Conservation (phyloP, 176 grass and related monocot species). For the Echinochloa phyllopogon region DNA sequence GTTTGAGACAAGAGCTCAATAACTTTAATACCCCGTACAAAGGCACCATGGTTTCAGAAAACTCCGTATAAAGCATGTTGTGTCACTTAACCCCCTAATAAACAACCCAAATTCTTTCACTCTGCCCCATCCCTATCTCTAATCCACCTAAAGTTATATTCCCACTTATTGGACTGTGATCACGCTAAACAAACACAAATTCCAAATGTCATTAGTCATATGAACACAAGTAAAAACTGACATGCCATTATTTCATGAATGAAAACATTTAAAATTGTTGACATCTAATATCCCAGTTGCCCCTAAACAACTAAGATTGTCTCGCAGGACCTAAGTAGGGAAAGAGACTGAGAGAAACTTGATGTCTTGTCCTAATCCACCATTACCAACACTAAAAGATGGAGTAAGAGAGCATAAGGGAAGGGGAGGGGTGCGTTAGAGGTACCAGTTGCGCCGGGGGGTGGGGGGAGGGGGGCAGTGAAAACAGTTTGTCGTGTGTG, state of each 20-base stretch:
- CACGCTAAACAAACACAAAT: neutral
- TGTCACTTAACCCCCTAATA: neutral
- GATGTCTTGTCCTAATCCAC: neutral
- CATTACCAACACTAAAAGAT: neutral
- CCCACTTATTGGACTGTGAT: neutral
- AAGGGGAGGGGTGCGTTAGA: neutral
- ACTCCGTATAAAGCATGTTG: neutral
- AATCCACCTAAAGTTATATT: neutral
- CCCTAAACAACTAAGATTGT: neutral
- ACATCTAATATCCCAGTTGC: neutral
- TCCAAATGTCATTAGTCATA: neutral
- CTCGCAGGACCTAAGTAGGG: neutral
- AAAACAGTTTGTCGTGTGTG: no score
- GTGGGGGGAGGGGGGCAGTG: no score
- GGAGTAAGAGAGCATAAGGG: neutral
- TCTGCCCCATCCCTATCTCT: neutral
- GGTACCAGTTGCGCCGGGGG: no score
- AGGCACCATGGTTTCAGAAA: neutral
- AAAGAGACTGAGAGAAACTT: neutral
- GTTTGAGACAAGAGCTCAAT: slow-evolving; percentile 11
- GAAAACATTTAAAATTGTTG: neutral
- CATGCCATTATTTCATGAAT: neutral
- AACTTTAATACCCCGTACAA: neutral
- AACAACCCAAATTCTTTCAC: neutral
- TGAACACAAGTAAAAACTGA: neutral